Evolutionary conservation across 116 monocot genomes (phyloP), one percentile per base, ranked within the genome.

Genomic region (Zostera marina): DNA sequence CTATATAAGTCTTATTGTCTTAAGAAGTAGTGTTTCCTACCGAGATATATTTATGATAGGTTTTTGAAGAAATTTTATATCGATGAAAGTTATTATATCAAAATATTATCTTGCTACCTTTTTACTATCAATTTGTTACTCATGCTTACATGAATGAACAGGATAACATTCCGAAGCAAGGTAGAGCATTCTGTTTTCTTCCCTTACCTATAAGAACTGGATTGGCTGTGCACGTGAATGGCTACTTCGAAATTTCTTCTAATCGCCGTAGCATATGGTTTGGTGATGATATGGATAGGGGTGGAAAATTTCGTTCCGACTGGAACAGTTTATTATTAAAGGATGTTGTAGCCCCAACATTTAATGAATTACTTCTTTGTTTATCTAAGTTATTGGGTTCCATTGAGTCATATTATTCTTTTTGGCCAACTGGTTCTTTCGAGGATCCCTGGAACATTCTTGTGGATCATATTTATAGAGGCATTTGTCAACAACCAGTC

Each of bases 231-330:
- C 99, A 99, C 58, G 81, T 99, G 46, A 91, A 99, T 70, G 91
- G 83, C 62, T 99, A 81, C 54, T 99, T 99, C 79, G 99, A 99
- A 77, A 75, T 99, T 55, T 87, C 91, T 8, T 86, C 99, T 16
- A 99, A 99, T 66, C 69, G 99, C 14, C 99, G 91, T 21, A 79
- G 71, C 60, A 84, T 99, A 66, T 99, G 99, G 99, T 90, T 81
- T 87, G 99, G 99, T 19, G 76, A 70, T 62, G 90, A 99, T 62
- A 87, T 99, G 99, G 91, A 99, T 53, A 71, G 87, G 58, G 83
- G 78, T 69, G 99, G 91, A 41, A 99, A 86, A 71, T 72, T 87
- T 71, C 86, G 91, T 47, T 99, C 99, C 69, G 87, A 99, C 46
- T 99, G 99, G 99, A 99, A 99, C 63, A 80, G 58, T 67, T 76